A percentile compares a stretch with the other conserved stretches of the same genome.
Evolutionary conservation across 1,284 basidiomycete genomes (phyloP).

Genomic region (Marasmius fiardii): DNA sequence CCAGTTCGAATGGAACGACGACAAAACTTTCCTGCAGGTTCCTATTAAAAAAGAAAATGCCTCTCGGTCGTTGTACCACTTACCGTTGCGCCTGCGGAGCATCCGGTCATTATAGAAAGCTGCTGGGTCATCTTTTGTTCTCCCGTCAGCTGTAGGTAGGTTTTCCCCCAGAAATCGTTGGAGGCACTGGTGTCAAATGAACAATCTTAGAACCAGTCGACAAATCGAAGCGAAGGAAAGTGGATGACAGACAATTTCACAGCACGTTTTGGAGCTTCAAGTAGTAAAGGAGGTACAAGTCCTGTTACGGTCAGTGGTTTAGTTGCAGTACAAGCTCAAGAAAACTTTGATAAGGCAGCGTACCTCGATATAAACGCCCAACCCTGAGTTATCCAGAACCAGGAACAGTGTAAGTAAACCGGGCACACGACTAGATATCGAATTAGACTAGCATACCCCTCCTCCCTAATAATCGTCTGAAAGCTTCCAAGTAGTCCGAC

Average conservation of each 20-base stretch:
- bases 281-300: conserved; percentile 88
- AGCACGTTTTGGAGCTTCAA: conserved; percentile 98
- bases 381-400: conserved; percentile 45
- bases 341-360: conserved; percentile 3
- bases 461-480: conserved; percentile 72
- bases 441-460: conserved; percentile 61
- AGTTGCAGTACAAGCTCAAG: not conserved
- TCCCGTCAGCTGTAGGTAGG: conserved; percentile 58
- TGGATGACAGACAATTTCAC: conserved; percentile 80
- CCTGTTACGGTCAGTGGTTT: conserved; percentile 39
- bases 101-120: conserved; percentile 88
- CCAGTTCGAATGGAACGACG: conserved; percentile 94
- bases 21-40: conserved; percentile 76
- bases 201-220: too few species aligned
- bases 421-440: conserved; percentile 18
- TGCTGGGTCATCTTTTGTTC: conserved; percentile 84
- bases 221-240: conserved; percentile 1
- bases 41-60: not conserved
- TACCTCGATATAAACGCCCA: conserved; percentile 86
- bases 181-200: conserved; percentile 50
- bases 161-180: conserved; percentile 95
- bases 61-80: conserved; percentile 9
- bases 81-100: conserved; percentile 87
- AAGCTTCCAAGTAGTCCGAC: conserved; percentile 84
- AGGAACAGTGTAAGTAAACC: too few species aligned